Base-by-base conservation (phyloP, 495 filamentous ascomycete genomes). In the Hypoxylon rickii region DNA sequence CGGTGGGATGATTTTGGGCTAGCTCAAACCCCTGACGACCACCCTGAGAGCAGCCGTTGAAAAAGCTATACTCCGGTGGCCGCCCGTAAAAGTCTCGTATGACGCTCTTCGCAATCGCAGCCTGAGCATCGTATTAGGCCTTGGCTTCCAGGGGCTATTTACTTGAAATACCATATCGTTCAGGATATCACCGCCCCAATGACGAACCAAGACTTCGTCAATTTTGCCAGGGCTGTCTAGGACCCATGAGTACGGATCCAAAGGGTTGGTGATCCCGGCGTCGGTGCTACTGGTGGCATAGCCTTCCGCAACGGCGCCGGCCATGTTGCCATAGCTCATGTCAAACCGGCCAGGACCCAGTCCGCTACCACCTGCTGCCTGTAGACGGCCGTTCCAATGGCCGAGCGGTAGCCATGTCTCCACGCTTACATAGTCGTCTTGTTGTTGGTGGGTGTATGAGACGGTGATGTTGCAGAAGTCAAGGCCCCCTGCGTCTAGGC, bases 381-480 rank as follows among this genome's bases (percentile, higher is more conserved):
- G 63, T 15, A 79, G 53, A 8, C 74, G 66, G 1, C 70, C 71
- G 34, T 79, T 79, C 71, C 73, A 79, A 10, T 26, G 18, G 6
- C 63, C 46, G 1, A 42, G 16, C 10, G 76, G 78, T 0, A 80
- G 60, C 68, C 66, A 76, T 37, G 73, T 44, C 44, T 69, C 58
- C 33, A 67, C 67, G 42, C 61, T 58, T 38, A 80, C 58, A 3
- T 22, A 53, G 44, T 80, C 74, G 47, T 69, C 60, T 29, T 65
- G 44, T 2, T 66, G 69, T 2, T 67, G 69, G 58, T 74, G 76
- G 5, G 76, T 77, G 53, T 78, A 76, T 5, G 68, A 67, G 18
- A 79, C 47, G n/a, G 74, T 78, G 44, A 80, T 55, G 55, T 80
- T 77, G 58, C 77, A 79, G 58, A 78, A 77, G 11, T 12, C 61